These are phyloP conservation scores for Aquilaria yunnanensis DNA, from an alignment of 345 rosid genomes.

Conservation along the genomic window DNA sequence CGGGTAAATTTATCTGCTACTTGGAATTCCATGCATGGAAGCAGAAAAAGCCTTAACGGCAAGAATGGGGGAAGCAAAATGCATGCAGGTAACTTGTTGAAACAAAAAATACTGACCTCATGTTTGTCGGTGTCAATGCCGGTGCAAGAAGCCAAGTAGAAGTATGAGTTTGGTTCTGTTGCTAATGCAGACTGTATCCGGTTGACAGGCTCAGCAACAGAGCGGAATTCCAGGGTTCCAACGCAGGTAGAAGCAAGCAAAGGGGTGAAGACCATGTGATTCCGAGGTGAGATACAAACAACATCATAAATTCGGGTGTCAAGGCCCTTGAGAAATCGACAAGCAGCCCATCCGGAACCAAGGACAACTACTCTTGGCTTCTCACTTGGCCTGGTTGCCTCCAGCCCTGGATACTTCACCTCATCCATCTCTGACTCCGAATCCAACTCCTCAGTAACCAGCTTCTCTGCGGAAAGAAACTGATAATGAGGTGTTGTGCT, in stretches of 20 bases:
- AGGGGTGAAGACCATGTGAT: constrained; percentile 86
- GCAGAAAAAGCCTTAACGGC: neutral
- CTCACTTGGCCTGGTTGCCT: constrained; percentile 57
- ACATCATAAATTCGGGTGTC: constrained; percentile 46
- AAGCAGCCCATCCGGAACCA: constrained; percentile 84
- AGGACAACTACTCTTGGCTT: constrained; percentile 72
- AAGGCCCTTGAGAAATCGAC: constrained; percentile 65
- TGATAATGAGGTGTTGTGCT: constrained; percentile 31
- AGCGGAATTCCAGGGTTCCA: constrained; percentile 85
- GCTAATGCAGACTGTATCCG: constrained; percentile 79
- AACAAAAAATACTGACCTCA: constrained; percentile 38
- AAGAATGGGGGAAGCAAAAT: neutral
- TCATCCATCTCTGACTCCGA: constrained; percentile 37
- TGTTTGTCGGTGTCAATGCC: constrained; percentile 62
- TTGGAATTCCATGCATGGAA: neutral
- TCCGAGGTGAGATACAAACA: constrained; percentile 75
- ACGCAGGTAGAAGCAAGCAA: constrained; percentile 76
- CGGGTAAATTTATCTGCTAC: neutral
- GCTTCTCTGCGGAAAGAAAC: constrained; percentile 28
- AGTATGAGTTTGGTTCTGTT: constrained; percentile 66
- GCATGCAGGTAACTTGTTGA: neutral
- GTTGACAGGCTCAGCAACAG: constrained; percentile 81
- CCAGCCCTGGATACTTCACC: constrained; percentile 39
- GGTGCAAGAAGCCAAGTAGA: constrained; percentile 73
- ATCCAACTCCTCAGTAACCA: constrained; percentile 18